Conservation (phyloP, 2,329 filamentous ascomycete species). For the Diplodia scrobiculata region DNA sequence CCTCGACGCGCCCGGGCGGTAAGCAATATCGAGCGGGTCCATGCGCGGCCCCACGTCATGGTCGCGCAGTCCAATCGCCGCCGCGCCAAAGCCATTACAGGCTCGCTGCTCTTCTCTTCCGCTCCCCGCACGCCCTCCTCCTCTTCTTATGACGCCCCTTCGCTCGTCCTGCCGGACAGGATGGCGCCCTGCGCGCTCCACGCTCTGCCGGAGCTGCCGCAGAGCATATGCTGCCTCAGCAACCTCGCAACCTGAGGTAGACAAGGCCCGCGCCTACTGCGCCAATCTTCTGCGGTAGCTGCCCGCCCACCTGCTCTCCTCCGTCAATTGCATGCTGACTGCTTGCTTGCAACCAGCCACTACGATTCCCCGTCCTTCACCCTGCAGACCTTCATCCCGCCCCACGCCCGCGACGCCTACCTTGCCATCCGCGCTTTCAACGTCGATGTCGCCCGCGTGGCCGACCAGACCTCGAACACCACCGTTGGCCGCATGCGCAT, state of each 20-base stretch:
- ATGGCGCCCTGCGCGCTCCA: constrained; percentile 20
- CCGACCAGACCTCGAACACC: constrained; percentile 85
- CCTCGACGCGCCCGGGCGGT: not conserved
- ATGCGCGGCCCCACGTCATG: constrained; percentile 29
- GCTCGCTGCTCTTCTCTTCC: not conserved
- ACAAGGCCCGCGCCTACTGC: constrained; percentile 61
- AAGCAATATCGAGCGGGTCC: constrained; percentile 33
- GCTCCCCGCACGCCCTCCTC: not conserved
- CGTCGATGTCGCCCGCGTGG: constrained; percentile 84
- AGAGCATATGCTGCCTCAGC: constrained; percentile 25
- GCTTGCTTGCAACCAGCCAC: constrained; percentile 56
- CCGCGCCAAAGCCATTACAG: constrained; percentile 21
- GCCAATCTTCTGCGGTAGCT: constrained; percentile 58
- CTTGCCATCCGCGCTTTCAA: constrained; percentile 90
- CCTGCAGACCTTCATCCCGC: constrained; percentile 80
- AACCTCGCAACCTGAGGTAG: constrained; percentile 52
- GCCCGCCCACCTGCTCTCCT: not conserved
- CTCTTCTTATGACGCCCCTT: constrained; percentile 11
- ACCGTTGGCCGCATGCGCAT: constrained; percentile 85
- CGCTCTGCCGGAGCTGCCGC: constrained; percentile 17
- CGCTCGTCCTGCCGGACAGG: constrained; percentile 6
- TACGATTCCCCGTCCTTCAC: constrained; percentile 89
- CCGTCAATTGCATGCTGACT: not conserved
- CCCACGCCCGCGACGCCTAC: constrained; percentile 75
- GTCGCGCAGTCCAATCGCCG: constrained; percentile 21